Percentiles rank a stretch among this genome's conserved stretches.
phyloP scores from a whole-genome alignment of 2,329 filamentous ascomycete genomes.

The Cladosporium phlei region DNA sequence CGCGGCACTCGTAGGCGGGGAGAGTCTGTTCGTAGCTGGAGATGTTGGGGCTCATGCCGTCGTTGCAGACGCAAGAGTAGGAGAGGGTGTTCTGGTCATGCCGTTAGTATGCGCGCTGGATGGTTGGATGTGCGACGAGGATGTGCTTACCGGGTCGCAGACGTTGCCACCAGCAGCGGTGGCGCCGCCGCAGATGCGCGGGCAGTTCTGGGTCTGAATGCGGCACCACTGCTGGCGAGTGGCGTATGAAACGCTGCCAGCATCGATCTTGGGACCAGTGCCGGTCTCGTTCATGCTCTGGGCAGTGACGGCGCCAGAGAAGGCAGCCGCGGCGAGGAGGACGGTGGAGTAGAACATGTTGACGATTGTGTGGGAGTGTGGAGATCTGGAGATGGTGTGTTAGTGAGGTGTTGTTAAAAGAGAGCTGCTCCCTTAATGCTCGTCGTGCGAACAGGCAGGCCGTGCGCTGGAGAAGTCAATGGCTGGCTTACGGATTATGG shows the following conservation, averaged over 20 bases:
- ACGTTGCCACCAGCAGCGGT: constrained; percentile 43
- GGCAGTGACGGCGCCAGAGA: constrained; percentile 42
- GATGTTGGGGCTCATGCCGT: constrained; percentile 50
- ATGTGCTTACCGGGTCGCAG: constrained; percentile 52
- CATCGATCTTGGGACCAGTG: constrained; percentile 39
- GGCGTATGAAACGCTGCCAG: constrained; percentile 35
- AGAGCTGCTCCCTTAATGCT: no score
- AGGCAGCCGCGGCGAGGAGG: constrained; percentile 43
- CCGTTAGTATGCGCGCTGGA: constrained; percentile 20
- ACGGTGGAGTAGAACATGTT: constrained; percentile 48
- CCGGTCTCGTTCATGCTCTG: constrained; percentile 39
- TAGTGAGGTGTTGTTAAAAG: constrained; percentile 4
- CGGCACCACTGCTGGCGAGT: constrained; percentile 51
- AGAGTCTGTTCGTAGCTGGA: constrained; percentile 54
- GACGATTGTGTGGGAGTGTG: constrained; percentile 28
- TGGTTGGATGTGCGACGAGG: neutral
- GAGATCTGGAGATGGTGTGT: constrained; percentile 11
- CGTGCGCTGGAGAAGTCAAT: constrained; percentile 8
- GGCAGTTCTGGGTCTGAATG: constrained; percentile 57
- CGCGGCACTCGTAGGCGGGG: constrained; percentile 56
- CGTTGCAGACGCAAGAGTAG: constrained; percentile 54
- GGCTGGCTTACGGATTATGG: neutral
- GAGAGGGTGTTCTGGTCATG: constrained; percentile 39
- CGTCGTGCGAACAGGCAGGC: constrained; percentile 7
- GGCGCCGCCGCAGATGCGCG: constrained; percentile 51